phyloP scores from a whole-genome alignment of 2,329 filamentous ascomycete genomes.

The Calonectria fujianensis region DNA sequence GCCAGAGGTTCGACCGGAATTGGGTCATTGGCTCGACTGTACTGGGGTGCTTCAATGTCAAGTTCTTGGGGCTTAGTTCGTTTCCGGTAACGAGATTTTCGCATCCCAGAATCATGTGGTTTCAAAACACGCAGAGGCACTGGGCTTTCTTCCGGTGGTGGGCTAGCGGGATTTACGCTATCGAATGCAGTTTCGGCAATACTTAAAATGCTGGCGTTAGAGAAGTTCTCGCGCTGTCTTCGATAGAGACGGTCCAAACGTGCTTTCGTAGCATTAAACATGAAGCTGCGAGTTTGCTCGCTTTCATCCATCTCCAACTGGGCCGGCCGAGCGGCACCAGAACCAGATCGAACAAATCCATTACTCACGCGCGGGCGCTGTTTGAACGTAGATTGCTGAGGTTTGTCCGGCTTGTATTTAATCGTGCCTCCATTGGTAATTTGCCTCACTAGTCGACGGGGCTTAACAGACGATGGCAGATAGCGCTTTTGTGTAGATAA shows the following conservation, averaged over 20 bases:
- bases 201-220: constrained; percentile 45
- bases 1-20: constrained; percentile 54
- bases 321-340: constrained; percentile 65
- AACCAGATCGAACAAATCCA: constrained; percentile 40
- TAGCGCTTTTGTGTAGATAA: constrained; percentile 26
- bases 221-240: constrained; percentile 58
- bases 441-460: constrained; percentile 58
- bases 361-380: constrained; percentile 29
- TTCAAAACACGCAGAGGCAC: constrained; percentile 47
- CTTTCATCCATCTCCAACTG: constrained; percentile 72
- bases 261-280: constrained; percentile 72
- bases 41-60: constrained; percentile 72
- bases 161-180: constrained; percentile 46
- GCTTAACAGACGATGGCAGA: constrained; percentile 23
- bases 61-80: constrained; percentile 64
- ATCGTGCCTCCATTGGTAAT: constrained; percentile 54
- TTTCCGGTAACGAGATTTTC: constrained; percentile 65
- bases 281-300: constrained; percentile 58
- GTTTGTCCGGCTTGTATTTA: constrained; percentile 49
- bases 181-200: constrained; percentile 42
- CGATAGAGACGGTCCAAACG: constrained; percentile 74
- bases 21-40: constrained; percentile 72
- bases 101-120: constrained; percentile 30
- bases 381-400: constrained; percentile 14
- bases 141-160: constrained; percentile 52